Evolutionary conservation across 345 rosid species (phyloP), one percentile per base, ranked within the genome.

Genomic region (Hypericum androsaemum): DNA sequence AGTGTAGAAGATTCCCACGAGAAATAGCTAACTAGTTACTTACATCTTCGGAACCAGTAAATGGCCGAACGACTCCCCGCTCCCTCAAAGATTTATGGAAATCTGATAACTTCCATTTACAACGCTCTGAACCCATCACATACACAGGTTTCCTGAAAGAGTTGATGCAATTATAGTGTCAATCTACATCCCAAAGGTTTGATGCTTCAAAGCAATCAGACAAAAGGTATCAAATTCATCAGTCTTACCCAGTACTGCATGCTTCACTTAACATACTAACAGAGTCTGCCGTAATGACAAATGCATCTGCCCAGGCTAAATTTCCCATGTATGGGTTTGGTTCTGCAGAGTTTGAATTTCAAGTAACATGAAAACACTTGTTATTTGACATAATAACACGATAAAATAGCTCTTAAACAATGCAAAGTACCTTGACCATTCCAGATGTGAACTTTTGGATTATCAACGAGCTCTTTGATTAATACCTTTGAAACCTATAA

Each of bases 291-390:
- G 97, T 83, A 58, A 92, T 69, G 55, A 92, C 81, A 73, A 92
- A 92, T 53, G 98, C 90, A 83, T 88, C 95, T 12, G 87, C 98
- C 98, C 98, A 92, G 47, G 98, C 98, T 71, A 88, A 71, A 74
- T 92, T 86, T 39, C 97, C 97, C 86, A 78, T 77, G 32, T 85
- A 81, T 3, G 95, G 94, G 73, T 85, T 73, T 60, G 99, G 94
- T 59, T 83, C 95, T 92, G 80, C 46, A 78, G 39, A 50, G 35
- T 10, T 53, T 39, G 49, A 68, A 32, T 63, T 41, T 40, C 54
- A 61, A 63, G 43, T 61, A 14, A 46, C 43, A 63, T 61, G 44
- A 54, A 49, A 72, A 46, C n/a, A 37, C 12, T 47, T 41, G 7
- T 12, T 38, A 39, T 37, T 7, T 38, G 5, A 46, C 47, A n/a